Evolutionary conservation across 2,329 filamentous ascomycete species (phyloP), one percentile per base, ranked within the genome.

Genomic region (Thielaviopsis ethacetica): DNA sequence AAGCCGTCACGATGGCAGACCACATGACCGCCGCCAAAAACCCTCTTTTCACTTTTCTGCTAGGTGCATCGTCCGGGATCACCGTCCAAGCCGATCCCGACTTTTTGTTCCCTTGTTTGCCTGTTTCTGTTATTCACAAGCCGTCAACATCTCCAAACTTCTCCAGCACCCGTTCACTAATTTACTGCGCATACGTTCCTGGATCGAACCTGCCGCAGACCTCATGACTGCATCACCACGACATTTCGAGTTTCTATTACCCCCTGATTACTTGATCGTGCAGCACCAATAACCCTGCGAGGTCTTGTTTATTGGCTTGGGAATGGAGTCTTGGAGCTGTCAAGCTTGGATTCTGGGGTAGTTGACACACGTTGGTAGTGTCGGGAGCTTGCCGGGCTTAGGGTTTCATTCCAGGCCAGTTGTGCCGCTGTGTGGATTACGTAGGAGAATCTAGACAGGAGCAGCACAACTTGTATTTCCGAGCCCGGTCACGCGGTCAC

Each of bases 211-310:
- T 2, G 15, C 7, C 38, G 30, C 38, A 44, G 38, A 44, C 56
- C 56, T 41, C 56, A 57, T 57, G 56, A 57, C 56, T 38, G 17
- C 21, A 44, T 21, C 13, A 34, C 51, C 13, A 49, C 17, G 38
- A 54, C 51, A 34, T 26, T 30, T 19, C 24, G 38, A 57, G 55
- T 60, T 60, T 58, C 24, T 19, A 54, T 60, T 60, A 60, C 59
- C 54, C 50, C 50, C 54, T 22, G 41, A 54, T 60, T 57, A 60
- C 59, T 57, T 57, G 44, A 60, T 57, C 17, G 19, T 22, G 24
- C 49, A 52, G 10, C 49, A 22, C n/a, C 49, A 22, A 26, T n/a
- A 15, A 34, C 38, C 15, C n/a, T n/a, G 1, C 13, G 17, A 44
- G n/a, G n/a, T 44, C 24, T 44, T 44, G 38, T 44, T 44, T 44